phyloP scores from a whole-genome alignment of 768 basidiomycete genomes.

The Paxillus involutus region DNA sequence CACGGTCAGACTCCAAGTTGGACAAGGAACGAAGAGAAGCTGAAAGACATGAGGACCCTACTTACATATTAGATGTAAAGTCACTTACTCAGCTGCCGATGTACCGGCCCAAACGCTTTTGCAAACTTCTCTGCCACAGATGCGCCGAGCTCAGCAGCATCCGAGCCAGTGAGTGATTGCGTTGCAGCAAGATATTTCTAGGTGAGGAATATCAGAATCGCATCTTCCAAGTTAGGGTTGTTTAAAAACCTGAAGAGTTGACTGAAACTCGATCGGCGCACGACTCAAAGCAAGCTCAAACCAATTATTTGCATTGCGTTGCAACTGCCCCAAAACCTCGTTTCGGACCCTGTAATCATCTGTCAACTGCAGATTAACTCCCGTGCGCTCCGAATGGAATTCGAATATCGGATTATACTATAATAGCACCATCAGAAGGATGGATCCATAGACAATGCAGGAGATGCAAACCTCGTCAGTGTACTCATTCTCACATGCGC shows the following conservation, averaged over 20 bases:
- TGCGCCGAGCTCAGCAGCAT: constrained; percentile 86
- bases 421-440: constrained; percentile 1
- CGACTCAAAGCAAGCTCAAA: constrained; percentile 83
- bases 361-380: constrained; percentile 74
- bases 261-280: constrained; percentile 90
- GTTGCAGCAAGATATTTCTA: constrained; percentile 88
- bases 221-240: background rate
- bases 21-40: constrained; percentile 56
- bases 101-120: constrained; percentile 74
- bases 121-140: constrained; percentile 87
- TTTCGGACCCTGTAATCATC: constrained; percentile 87
- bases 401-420: constrained; percentile 89
- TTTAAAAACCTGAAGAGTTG: constrained; percentile 78
- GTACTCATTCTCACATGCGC: constrained; percentile 88
- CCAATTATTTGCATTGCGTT: constrained; percentile 78
- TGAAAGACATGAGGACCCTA: constrained; percentile 22
- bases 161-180: constrained; percentile 65
- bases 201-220: background rate
- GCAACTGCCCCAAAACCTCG: constrained; percentile 75
- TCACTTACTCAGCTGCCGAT: constrained; percentile 72
- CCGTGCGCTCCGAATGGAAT: constrained; percentile 76
- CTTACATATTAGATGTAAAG: background rate
- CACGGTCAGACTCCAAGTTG: constrained; percentile 74
- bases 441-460: background rate
- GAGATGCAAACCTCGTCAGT: constrained; percentile 71